A percentile compares a stretch with the other conserved stretches of the same genome.
Conservation (phyloP, 2,329 filamentous ascomycete species). For the Zasmidium cellare region DNA sequence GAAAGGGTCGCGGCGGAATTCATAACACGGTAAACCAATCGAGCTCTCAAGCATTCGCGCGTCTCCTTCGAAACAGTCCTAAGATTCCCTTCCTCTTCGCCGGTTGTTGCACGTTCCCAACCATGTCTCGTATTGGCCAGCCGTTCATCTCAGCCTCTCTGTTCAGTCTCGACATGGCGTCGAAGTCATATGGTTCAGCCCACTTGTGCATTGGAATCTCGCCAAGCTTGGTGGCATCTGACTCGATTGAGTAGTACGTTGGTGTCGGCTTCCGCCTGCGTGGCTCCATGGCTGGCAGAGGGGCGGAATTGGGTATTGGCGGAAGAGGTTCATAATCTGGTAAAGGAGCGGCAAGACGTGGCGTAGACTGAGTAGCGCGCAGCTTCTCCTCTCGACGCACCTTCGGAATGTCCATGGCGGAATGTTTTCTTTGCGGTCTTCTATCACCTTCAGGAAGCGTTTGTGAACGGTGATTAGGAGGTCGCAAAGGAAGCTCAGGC, state of each 20-base stretch:
- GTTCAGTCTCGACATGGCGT: slow-evolving; percentile 44
- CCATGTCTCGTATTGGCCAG: slow-evolving; percentile 23
- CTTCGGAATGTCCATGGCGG: slow-evolving; percentile 4
- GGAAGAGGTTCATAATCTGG: slow-evolving; percentile 3
- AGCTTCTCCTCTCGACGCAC: slow-evolving; percentile 3
- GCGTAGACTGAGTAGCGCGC: slow-evolving; percentile 15
- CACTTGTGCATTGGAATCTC: slow-evolving; percentile 50
- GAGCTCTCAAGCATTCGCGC: background rate
- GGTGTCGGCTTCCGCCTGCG: slow-evolving; percentile 38
- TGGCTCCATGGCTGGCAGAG: slow-evolving; percentile 18
- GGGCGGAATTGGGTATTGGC: slow-evolving; percentile 2
- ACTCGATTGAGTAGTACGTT: slow-evolving; percentile 45
- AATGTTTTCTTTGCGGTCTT: slow-evolving; percentile 15
- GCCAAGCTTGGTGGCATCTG: slow-evolving; percentile 49
- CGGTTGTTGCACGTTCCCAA: background rate
- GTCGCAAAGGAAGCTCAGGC: background rate
- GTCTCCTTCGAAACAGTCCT: slow-evolving; percentile 20
- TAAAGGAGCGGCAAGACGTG: slow-evolving; percentile 7
- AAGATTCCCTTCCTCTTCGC: slow-evolving; percentile 24
- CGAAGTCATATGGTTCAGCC: slow-evolving; percentile 44
- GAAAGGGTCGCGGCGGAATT: no score
- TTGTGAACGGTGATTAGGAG: slow-evolving; percentile 3
- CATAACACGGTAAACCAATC: background rate
- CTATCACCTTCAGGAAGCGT: slow-evolving; percentile 4
- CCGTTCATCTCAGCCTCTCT: slow-evolving; percentile 37